These are phyloP conservation scores for Apiospora malaysiana DNA, from an alignment of 2,329 filamentous ascomycete genomes.

Conservation along the genomic window DNA sequence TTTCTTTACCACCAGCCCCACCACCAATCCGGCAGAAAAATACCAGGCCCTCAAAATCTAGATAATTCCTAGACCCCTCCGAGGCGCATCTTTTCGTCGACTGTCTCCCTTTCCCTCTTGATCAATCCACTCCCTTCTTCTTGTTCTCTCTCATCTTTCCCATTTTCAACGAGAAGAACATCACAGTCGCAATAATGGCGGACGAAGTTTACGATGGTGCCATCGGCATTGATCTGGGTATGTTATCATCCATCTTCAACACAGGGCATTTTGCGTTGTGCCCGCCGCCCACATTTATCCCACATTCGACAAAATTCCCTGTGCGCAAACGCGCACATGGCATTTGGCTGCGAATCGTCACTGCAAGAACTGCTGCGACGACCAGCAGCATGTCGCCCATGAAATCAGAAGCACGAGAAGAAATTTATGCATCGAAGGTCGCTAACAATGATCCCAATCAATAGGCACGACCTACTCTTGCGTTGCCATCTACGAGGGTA, in stretches of 20 bases:
- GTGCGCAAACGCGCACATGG: slow-evolving; percentile 16
- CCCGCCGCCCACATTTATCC: slow-evolving; percentile 23
- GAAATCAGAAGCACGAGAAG: background rate
- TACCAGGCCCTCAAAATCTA: slow-evolving; percentile 19
- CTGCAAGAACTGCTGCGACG: background rate
- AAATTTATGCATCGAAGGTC: background rate
- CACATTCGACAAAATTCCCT: slow-evolving; percentile 15
- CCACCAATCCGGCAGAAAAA: slow-evolving; percentile 11
- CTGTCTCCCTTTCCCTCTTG: slow-evolving; percentile 15
- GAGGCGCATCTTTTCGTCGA: slow-evolving; percentile 17
- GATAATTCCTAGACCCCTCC: slow-evolving; percentile 14
- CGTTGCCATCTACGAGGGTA: slow-evolving; percentile 98
- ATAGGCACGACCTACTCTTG: slow-evolving; percentile 99
- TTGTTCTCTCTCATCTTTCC: slow-evolving; percentile 14
- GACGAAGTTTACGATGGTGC: slow-evolving; percentile 99
- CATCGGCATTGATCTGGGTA: slow-evolving; percentile 99
- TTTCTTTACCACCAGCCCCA: slow-evolving; percentile 18
- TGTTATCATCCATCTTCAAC: slow-evolving; percentile 41
- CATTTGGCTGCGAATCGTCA: background rate
- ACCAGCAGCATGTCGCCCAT: slow-evolving; percentile 15
- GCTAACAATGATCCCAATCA: background rate
- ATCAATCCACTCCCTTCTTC: slow-evolving; percentile 18
- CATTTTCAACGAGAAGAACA: slow-evolving; percentile 26
- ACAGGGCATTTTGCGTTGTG: slow-evolving; percentile 15
- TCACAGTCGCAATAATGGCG: slow-evolving; percentile 72